A percentile compares a stretch with the other conserved stretches of the same genome.
Conservation (phyloP, 2,329 filamentous ascomycete species). For the Didymella pinodella region DNA sequence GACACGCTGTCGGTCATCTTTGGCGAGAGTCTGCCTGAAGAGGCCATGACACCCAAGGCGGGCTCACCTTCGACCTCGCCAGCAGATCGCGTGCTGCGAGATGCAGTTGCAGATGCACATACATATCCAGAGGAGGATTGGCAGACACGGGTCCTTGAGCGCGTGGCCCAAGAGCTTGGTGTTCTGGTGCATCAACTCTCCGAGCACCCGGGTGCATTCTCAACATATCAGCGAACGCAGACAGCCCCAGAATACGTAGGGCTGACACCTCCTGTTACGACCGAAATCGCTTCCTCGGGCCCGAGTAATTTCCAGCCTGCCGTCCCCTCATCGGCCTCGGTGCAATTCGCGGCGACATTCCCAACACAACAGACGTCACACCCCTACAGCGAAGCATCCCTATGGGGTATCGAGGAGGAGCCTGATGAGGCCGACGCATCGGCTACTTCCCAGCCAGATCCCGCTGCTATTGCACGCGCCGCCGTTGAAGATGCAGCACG, state of each 20-base stretch:
- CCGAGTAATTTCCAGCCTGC: slow-evolving; percentile 42
- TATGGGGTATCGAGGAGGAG: slow-evolving; percentile 73
- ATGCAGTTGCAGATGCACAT: slow-evolving; percentile 40
- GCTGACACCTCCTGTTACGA: slow-evolving; percentile 60
- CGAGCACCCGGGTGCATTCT: slow-evolving; percentile 88
- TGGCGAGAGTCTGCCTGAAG: slow-evolving; percentile 74
- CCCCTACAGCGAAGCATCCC: slow-evolving; percentile 60
- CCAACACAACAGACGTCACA: slow-evolving; percentile 43
- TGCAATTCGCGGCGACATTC: slow-evolving; percentile 61
- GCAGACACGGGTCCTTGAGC: slow-evolving; percentile 81
- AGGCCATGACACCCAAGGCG: slow-evolving; percentile 34
- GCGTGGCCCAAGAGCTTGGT: slow-evolving; percentile 86
- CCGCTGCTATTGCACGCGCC: slow-evolving; percentile 24
- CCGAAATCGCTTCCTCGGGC: slow-evolving; percentile 36
- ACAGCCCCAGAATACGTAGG: slow-evolving; percentile 77
- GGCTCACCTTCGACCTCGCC: slow-evolving; percentile 33
- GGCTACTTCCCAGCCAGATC: slow-evolving; percentile 54
- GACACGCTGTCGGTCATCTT: slow-evolving; percentile 83
- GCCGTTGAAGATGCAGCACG: slow-evolving; percentile 48
- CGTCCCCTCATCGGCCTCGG: slow-evolving; percentile 39
- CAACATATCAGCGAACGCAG: slow-evolving; percentile 72
- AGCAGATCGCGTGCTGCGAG: slow-evolving; percentile 30
- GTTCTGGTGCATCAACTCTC: slow-evolving; percentile 82
- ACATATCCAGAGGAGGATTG: slow-evolving; percentile 59
- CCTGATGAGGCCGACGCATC: slow-evolving; percentile 52